Evolutionary conservation across 1,284 basidiomycete species (phyloP).

Genomic region (Austropuccinia psidii): DNA sequence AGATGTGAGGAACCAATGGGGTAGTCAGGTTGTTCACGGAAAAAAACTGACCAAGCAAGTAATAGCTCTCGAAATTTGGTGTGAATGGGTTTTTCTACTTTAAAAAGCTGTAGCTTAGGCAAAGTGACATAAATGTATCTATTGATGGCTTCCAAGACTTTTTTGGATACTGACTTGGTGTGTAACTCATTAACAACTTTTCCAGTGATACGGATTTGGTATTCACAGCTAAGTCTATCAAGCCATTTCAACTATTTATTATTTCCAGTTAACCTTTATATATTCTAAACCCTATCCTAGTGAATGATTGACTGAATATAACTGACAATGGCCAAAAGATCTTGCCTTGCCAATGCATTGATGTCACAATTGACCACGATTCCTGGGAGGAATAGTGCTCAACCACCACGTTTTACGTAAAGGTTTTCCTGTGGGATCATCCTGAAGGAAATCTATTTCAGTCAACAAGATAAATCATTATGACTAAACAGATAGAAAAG

Average conservation of each 20-base stretch:
- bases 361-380: conserved; percentile 24
- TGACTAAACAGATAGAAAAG: background rate
- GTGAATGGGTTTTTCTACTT: conserved; percentile 70
- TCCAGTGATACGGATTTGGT: conserved; percentile 17
- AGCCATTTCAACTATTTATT: no score
- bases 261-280: no score
- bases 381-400: conserved; percentile 35
- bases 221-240: background rate
- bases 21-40: conserved; percentile 47
- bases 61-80: conserved; percentile 78
- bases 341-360: conserved; percentile 26
- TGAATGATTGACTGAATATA: no score
- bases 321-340: conserved; percentile 8
- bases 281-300: no score
- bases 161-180: conserved; percentile 58
- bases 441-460: background rate
- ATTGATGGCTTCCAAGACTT: conserved; percentile 65
- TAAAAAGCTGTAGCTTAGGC: conserved; percentile 81
- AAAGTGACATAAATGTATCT: conserved; percentile 70
- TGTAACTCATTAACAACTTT: conserved; percentile 4
- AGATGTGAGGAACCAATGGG: conserved; percentile 51
- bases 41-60: conserved; percentile 80
- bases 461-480: background rate
- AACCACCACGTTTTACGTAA: conserved; percentile 22
- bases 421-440: conserved; percentile 7